Evolutionary conservation across 805 yeast genomes (phyloP), one percentile per base, ranked within the genome.

Genomic region (Saturnispora serradocipensis): DNA sequence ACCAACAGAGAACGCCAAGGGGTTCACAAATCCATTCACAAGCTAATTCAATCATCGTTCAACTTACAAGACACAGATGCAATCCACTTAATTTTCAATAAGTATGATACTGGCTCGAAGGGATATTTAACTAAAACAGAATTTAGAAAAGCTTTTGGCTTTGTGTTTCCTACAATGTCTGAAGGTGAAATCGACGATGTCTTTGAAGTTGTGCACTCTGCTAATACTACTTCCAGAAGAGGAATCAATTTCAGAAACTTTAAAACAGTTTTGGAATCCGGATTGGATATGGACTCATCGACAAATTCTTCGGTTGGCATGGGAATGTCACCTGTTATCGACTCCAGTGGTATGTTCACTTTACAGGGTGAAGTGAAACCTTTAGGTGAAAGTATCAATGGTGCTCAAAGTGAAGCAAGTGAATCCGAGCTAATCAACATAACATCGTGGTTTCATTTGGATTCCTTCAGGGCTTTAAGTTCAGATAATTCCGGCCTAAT

Each of bases 81-180:
- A 3, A 44, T 61, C 48, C 49, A 72, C 54, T 58, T 71, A 4
- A 69, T 73, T 15, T 76, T 77, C 54, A 59, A 74, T 10, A 70
- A 68, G 52, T 71, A 71, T 52, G 69, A 66, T 52, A 63, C 59
- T 32, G 67, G 69, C 1, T 63, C 63, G 45, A 70, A 69, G 51
- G 67, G 68, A 38, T 62, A 66, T 35, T 60, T 76, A 49, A 65
- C 67, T 34, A 71, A 71, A 50, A 46, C 54, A 10, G 80, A 76
- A 58, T 77, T 76, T 53, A 61, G 66, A 3, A 70, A 69, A 0
- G 74, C 77, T 2, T 59, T 76, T 53, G 67, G 68, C n/a, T 62
- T 69, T 40, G 60, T 75, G 24, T 76, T 76, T 22, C 66, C 72
- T 1, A 66, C 63, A 5, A 62, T 71, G 45, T 53, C 62, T 2